Evolutionary conservation across 192 early-diverging fungal species (phyloP).

Genomic region (Coemansia sp.): DNA sequence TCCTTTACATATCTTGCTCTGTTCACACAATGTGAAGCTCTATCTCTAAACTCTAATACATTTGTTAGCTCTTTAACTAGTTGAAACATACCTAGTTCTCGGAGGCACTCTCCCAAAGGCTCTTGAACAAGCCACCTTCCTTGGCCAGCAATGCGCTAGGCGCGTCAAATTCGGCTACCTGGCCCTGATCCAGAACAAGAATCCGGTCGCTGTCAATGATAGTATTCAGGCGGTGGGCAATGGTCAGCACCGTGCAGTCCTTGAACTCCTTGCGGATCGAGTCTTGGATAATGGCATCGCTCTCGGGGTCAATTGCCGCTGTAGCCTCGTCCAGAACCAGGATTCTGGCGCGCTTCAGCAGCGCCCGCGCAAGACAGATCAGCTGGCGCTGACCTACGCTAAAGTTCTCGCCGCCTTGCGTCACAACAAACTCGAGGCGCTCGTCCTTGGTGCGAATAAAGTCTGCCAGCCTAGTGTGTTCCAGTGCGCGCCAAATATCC

Average conservation of each 20-base stretch:
- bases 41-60: too few relatives aligned
- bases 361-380: constrained; percentile 75
- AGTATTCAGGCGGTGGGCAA: constrained; percentile 68
- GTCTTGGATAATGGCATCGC: constrained; percentile 60
- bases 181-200: constrained; percentile 63
- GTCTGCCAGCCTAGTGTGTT: constrained; percentile 56
- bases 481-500: constrained; percentile 64
- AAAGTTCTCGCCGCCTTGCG: constrained; percentile 70
- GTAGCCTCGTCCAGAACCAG: constrained; percentile 73
- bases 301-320: constrained; percentile 36
- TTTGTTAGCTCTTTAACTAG: too few relatives aligned
- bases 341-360: constrained; percentile 68
- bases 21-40: too few relatives aligned
- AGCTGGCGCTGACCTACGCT: constrained; percentile 81
- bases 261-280: constrained; percentile 62
- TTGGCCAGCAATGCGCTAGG: constrained; percentile 57
- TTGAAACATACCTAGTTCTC: too few relatives aligned
- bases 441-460: constrained; percentile 17
- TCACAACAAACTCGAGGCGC: constrained; percentile 30
- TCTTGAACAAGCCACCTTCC: constrained; percentile 54
- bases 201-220: constrained; percentile 60
- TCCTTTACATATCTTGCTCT: too few relatives aligned
- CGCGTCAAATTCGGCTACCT: constrained; percentile 60
- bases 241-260: constrained; percentile 65
- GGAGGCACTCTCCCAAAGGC: neutral